Evolutionary conservation across 805 yeast species (phyloP).

Genomic region (Sporopachydermia lactativora): DNA sequence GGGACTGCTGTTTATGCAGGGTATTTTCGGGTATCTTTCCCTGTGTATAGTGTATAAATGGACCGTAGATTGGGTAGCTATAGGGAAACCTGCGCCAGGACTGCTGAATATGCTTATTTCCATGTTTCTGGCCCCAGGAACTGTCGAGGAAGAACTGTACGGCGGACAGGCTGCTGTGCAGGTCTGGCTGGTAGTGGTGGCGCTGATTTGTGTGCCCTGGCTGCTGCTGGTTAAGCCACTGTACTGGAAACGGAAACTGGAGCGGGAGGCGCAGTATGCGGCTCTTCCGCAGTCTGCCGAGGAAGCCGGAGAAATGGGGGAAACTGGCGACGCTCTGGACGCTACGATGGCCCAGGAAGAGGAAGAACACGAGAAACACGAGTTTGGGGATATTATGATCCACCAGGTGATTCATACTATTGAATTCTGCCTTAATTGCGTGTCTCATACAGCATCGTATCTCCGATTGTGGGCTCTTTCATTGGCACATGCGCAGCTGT

Average conservation of each 20-base stretch:
- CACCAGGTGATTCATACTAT: constrained; percentile 97
- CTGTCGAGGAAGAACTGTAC: constrained; percentile 65
- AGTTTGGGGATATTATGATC: constrained; percentile 88
- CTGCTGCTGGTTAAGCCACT: constrained; percentile 75
- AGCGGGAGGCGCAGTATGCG: constrained; percentile 36
- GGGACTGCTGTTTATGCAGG: constrained; percentile 88
- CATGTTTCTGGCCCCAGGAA: constrained; percentile 93
- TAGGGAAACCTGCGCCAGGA: constrained; percentile 76
- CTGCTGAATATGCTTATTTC: constrained; percentile 86
- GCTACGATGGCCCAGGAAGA: constrained; percentile 26
- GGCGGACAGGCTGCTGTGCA: constrained; percentile 72
- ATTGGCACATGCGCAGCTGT: constrained; percentile 91
- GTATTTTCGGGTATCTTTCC: constrained; percentile 87
- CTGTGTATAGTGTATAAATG: constrained; percentile 84
- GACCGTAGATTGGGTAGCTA: constrained; percentile 81
- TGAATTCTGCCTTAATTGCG: constrained; percentile 93
- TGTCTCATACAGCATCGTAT: constrained; percentile 97
- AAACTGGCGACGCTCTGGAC: constrained; percentile 11
- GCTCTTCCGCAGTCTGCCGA: constrained; percentile 32
- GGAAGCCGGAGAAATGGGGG: constrained; percentile 17
- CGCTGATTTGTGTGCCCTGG: constrained; percentile 88
- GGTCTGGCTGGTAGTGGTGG: constrained; percentile 54
- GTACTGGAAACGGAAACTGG: constrained; percentile 44
- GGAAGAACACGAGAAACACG: constrained; percentile 41
- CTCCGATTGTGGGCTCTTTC: constrained; percentile 95